Evolutionary conservation across 495 filamentous ascomycete genomes (phyloP).

Genomic region (Xylaria venustula): DNA sequence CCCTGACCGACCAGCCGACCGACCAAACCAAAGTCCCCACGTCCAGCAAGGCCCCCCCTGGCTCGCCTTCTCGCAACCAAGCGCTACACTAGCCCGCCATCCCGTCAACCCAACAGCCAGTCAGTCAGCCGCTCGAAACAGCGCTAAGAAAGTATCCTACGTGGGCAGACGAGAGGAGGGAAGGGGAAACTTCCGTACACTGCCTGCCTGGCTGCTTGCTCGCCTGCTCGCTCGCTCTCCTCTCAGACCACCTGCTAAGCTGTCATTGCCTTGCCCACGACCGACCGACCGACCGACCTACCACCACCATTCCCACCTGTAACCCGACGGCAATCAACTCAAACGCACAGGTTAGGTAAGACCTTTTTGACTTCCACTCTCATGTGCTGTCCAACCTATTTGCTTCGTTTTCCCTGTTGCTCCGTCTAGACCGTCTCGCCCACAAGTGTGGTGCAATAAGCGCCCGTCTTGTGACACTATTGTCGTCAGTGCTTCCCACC

Average conservation of each 20-base stretch:
- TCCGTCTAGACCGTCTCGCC: background rate
- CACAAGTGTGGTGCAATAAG: constrained; percentile 20
- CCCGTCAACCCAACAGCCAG: constrained; percentile 11
- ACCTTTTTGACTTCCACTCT: constrained; percentile 1
- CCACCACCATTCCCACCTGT: constrained; percentile 20
- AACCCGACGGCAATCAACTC: constrained; percentile 19
- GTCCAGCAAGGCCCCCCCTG: constrained; percentile 2
- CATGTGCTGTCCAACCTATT: constrained; percentile 10
- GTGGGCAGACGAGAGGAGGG: constrained; percentile 9
- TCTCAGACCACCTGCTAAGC: constrained; percentile 20
- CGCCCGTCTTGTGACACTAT: constrained; percentile 20
- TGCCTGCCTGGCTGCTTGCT: constrained; percentile 10
- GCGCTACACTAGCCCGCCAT: no score
- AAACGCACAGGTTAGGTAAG: constrained; percentile 18
- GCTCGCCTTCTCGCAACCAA: constrained; percentile 10
- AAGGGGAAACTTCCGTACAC: constrained; percentile 12
- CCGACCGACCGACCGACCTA: no score
- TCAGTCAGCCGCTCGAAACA: constrained; percentile 13
- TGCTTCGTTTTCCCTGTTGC: background rate
- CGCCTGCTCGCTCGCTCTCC: constrained; percentile 18
- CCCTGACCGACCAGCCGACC: background rate
- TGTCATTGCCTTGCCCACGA: constrained; percentile 19
- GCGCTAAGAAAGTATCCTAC: background rate
- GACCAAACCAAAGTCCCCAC: background rate
- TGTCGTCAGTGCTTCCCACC: constrained; percentile 11